Evolutionary conservation across 768 basidiomycete genomes (phyloP).

Genomic region (Suillus sp.): DNA sequence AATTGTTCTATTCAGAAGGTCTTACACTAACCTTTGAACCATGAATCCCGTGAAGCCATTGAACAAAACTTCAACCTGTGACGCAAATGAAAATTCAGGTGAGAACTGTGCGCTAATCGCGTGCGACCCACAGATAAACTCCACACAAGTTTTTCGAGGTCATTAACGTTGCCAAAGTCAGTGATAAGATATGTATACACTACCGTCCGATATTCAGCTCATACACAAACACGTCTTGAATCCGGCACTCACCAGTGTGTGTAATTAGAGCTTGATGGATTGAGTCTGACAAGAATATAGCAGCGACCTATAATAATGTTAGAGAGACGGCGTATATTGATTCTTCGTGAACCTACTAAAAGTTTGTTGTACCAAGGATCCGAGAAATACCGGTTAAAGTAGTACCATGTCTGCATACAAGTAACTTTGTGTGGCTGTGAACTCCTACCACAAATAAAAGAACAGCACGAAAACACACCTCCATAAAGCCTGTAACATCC

Average conservation of each 20-base stretch:
- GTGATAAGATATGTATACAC: constrained; percentile 46
- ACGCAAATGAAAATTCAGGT: background rate
- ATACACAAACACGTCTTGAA: background rate
- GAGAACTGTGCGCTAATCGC: background rate
- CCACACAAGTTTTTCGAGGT: constrained; percentile 42
- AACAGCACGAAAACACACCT: constrained; percentile 31
- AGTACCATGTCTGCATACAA: constrained; percentile 51
- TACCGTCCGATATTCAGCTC: constrained; percentile 18
- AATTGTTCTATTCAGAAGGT: background rate
- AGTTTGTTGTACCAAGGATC: constrained; percentile 46
- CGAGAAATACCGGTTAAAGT: constrained; percentile 44
- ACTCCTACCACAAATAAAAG: background rate
- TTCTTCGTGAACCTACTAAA: constrained; percentile 34
- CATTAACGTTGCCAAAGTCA: constrained; percentile 35
- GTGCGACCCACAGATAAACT: constrained; percentile 21
- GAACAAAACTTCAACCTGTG: constrained; percentile 47
- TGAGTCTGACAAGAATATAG: constrained; percentile 52
- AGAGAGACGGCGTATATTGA: background rate
- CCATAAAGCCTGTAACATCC: constrained; percentile 43
- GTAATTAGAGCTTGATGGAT: constrained; percentile 53
- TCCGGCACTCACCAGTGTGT: constrained; percentile 41
- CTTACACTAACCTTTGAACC: constrained; percentile 40
- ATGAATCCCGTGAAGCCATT: constrained; percentile 51
- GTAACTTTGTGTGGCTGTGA: constrained; percentile 39
- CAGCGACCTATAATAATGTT: constrained; percentile 40